Base-by-base conservation (phyloP, 495 filamentous ascomycete genomes). In the Aspergillus nanangensis region DNA sequence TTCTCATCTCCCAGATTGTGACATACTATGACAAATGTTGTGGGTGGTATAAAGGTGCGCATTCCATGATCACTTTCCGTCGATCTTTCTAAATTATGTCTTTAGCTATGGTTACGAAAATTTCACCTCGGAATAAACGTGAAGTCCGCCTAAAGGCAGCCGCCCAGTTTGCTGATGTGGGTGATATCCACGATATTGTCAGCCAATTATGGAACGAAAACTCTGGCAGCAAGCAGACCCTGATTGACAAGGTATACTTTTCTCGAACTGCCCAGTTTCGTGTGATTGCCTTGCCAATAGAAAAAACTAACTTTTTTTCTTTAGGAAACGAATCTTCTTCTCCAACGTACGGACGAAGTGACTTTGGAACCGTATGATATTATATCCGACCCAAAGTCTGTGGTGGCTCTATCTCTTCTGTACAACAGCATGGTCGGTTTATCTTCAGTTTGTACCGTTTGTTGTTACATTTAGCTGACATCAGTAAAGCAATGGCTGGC, bases 1-100 rank as follows among this genome's bases (percentile, higher is more conserved):
- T 96, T 24, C 84, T 97, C 48, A 88, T 97, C 50, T 83, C 81
- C 3, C 87, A 97, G 62, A 88, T 99, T 71, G 74, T 84, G 38
- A 82, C 85, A 8, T 97, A 95, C 58, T 94, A 90, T 47, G 89
- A 94, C 50, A 84, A 89, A 53, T 99, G 94, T 59, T 86, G 78
- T 58, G 81, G 80, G 25, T 97, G 89, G 90, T 96, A 87, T 53
- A 91, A 89, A 67, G 77, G 78, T 81, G 47, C 56, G 64, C 40
- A 18, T 13, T 36, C 7, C 15, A 10, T 2, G 24, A 3, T 25
- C 24, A 8, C 8, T 4, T 21, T 34, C 24, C 2, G 18, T 14
- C 20, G 8, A 10, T 21, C 36, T 32, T 15, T 31, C 55, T 19
- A 57, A 29, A 15, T 29, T 14, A 21, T 23, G 9, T 14, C 9